A percentile compares a stretch with the other conserved stretches of the same genome.
phyloP scores from a whole-genome alignment of 2,329 filamentous ascomycete genomes.

The Diaporthe sp. region DNA sequence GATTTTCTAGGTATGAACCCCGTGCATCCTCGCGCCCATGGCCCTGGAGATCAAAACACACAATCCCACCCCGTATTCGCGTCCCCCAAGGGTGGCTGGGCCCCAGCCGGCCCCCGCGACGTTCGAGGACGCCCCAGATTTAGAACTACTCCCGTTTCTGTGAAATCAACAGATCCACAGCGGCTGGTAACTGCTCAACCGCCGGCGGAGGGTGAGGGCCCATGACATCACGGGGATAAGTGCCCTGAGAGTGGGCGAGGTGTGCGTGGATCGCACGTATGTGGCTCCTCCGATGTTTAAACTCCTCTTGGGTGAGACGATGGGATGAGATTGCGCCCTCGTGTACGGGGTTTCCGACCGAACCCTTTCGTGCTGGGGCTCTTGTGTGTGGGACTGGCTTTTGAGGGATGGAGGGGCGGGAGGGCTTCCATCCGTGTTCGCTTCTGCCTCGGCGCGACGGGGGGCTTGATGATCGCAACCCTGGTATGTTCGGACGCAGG shows the following conservation, averaged over 20 bases:
- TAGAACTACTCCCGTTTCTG: background rate
- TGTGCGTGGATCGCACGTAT: background rate
- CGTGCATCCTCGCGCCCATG: background rate
- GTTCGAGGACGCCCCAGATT: background rate
- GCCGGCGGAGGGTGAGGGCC: background rate
- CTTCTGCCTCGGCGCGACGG: slow-evolving; percentile 5
- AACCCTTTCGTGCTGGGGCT: background rate
- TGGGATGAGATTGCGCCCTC: slow-evolving; percentile 4
- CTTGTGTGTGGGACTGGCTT: background rate
- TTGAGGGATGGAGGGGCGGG: background rate
- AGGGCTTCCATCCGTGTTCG: slow-evolving; percentile 12
- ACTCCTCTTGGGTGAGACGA: slow-evolving; percentile 2
- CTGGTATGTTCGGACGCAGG: slow-evolving; percentile 10
- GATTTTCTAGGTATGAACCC: background rate
- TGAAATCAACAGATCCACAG: slow-evolving; percentile 4
- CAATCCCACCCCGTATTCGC: background rate
- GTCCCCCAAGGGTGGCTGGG: background rate
- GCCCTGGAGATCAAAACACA: slow-evolving; percentile 19
- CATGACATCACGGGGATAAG: background rate
- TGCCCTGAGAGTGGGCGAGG: background rate
- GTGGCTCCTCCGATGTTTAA: slow-evolving; percentile 18
- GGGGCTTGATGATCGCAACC: background rate
- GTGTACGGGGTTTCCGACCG: slow-evolving; percentile 10
- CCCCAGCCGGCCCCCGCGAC: slow-evolving; percentile 4
- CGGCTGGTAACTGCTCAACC: background rate